phyloP scores from a whole-genome alignment of 2,329 filamentous ascomycete species.

The Verticillium nonalfalfae region DNA sequence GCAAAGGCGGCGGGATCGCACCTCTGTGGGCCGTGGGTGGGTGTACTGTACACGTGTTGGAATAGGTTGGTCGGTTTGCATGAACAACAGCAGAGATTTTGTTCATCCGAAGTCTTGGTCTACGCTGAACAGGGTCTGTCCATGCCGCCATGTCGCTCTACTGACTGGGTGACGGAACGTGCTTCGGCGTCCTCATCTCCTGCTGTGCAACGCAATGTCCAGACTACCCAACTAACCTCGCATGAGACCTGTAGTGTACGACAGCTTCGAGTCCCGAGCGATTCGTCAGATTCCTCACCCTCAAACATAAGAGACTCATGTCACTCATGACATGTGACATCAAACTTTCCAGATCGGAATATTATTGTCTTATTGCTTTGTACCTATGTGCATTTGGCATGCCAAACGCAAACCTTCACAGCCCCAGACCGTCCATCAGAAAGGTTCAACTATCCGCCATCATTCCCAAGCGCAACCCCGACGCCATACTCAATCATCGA shows the following conservation, averaged over 20 bases:
- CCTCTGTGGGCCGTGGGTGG: too few species aligned
- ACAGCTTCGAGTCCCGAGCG: not conserved
- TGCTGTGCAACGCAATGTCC: not conserved
- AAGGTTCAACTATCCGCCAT: not conserved
- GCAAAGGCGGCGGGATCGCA: too few species aligned
- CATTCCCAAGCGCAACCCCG: not conserved
- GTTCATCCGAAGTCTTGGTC: not conserved
- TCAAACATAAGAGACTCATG: not conserved
- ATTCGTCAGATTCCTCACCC: too few species aligned
- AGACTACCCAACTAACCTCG: not conserved
- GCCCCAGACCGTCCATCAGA: not conserved
- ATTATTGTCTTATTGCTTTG: not conserved
- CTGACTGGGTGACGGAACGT: not conserved
- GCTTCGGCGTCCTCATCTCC: not conserved
- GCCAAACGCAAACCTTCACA: not conserved
- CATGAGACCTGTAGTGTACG: not conserved
- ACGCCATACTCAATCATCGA: not conserved
- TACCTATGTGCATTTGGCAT: not conserved
- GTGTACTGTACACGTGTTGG: not conserved
- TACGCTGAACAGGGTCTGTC: not conserved
- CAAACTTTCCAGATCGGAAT: not conserved
- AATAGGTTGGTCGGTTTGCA: not conserved
- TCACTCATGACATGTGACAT: not conserved
- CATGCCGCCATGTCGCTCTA: not conserved
- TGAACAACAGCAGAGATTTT: not conserved